phyloP scores from a whole-genome alignment of 805 yeast genomes.

The Nakazawaea laoshanensis region DNA sequence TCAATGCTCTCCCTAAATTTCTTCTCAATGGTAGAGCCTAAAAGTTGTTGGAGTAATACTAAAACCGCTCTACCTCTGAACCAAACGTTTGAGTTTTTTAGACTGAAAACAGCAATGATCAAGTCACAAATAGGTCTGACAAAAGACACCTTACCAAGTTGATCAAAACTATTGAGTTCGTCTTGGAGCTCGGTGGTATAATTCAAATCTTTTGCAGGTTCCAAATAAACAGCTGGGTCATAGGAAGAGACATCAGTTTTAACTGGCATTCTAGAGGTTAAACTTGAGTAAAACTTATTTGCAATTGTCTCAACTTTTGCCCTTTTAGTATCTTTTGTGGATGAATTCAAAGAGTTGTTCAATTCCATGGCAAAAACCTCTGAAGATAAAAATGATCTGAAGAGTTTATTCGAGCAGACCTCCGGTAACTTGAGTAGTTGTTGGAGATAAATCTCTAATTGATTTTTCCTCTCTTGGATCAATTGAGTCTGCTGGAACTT shows the following conservation, averaged over 20 bases:
- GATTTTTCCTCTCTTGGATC: slow-evolving; percentile 53
- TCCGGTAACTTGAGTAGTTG: slow-evolving; percentile 50
- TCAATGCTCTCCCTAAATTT: slow-evolving; percentile 40
- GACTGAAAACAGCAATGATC: slow-evolving; percentile 59
- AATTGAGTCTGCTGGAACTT: slow-evolving; percentile 60
- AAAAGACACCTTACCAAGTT: slow-evolving; percentile 36
- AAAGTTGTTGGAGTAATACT: slow-evolving; percentile 71
- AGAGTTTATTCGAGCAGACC: slow-evolving; percentile 65
- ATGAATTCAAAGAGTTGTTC: slow-evolving; percentile 9
- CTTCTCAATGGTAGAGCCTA: slow-evolving; percentile 80
- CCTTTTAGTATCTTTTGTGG: slow-evolving; percentile 5
- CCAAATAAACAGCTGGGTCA: slow-evolving; percentile 13
- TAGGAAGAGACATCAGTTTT: neutral
- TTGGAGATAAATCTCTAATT: slow-evolving; percentile 56
- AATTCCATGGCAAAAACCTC: slow-evolving; percentile 38
- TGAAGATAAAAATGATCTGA: slow-evolving; percentile 73
- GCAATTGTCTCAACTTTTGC: slow-evolving; percentile 23
- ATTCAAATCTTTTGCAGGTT: slow-evolving; percentile 17
- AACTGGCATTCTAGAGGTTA: slow-evolving; percentile 7
- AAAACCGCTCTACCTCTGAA: slow-evolving; percentile 77
- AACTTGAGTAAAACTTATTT: slow-evolving; percentile 23
- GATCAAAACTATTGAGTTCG: slow-evolving; percentile 44
- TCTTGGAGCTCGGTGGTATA: slow-evolving; percentile 41
- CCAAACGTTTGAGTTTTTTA: slow-evolving; percentile 60
- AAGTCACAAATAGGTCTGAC: slow-evolving; percentile 79